Evolutionary conservation across 164 flowering plant genomes (phyloP).

Genomic region (Warburgia ugandensis): DNA sequence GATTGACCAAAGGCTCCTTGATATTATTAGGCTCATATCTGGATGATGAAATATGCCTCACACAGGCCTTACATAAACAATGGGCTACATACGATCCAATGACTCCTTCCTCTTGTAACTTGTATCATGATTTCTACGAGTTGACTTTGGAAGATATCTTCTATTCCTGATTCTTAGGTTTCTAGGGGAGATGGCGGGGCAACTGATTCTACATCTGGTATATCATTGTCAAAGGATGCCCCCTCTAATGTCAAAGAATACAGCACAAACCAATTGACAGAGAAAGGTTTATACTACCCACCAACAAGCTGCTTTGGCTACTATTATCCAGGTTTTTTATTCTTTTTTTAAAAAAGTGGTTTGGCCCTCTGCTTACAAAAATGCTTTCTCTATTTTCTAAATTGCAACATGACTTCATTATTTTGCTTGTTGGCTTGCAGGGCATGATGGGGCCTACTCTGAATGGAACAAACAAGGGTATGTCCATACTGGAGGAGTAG

Average conservation of each 20-base stretch:
- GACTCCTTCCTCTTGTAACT: too few relatives aligned
- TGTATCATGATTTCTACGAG: too few relatives aligned
- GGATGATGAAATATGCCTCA: too few relatives aligned
- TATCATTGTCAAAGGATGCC: conserved; percentile 17
- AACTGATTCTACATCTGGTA: conserved; percentile 17
- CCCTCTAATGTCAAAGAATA: conserved; percentile 18
- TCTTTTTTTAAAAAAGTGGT: background rate
- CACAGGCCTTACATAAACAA: too few relatives aligned
- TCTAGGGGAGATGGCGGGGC: conserved; percentile 21
- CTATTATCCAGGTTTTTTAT: conserved; percentile 33
- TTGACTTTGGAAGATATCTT: too few relatives aligned
- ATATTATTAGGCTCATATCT: too few relatives aligned
- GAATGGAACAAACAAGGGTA: conserved; percentile 9
- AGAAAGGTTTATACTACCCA: conserved; percentile 22
- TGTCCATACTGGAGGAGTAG: conserved; percentile 10
- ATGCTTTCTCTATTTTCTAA: background rate
- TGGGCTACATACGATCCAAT: too few relatives aligned
- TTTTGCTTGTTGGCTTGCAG: conserved; percentile 5
- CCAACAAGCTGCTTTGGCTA: conserved; percentile 30
- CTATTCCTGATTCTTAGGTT: conserved; percentile 16
- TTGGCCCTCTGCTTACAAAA: background rate
- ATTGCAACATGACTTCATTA: background rate
- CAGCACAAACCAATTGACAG: conserved; percentile 21
- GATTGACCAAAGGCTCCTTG: background rate
- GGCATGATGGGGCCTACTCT: conserved; percentile 13